Percentiles rank a stretch among this genome's conserved stretches.
These are phyloP conservation scores for Ogataea kodamae DNA, from an alignment of 805 yeast genomes.

Conservation along the genomic window DNA sequence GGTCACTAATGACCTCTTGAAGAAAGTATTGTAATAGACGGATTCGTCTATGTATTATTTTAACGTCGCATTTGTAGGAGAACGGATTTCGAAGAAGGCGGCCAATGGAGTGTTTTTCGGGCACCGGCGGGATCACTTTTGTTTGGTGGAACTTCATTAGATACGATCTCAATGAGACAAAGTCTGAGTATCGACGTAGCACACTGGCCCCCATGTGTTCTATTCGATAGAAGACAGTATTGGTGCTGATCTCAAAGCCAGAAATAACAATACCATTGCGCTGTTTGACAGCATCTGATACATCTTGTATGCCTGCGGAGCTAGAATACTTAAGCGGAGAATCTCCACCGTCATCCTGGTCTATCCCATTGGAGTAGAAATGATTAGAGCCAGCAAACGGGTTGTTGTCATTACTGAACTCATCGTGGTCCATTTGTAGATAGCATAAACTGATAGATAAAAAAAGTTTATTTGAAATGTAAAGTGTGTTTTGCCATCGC, in stretches of 20 bases:
- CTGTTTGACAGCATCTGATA: conserved; percentile 20
- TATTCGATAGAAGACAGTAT: conserved; percentile 33
- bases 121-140: conserved; percentile 92
- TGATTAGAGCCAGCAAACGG: conserved; percentile 37
- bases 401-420: conserved; percentile 33
- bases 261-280: conserved; percentile 29
- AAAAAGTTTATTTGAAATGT: background rate
- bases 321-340: conserved; percentile 1
- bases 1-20: conserved; percentile 35
- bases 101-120: conserved; percentile 67
- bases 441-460: too few relatives aligned
- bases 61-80: conserved; percentile 29
- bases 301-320: conserved; percentile 1
- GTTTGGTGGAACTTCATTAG: conserved; percentile 76
- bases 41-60: conserved; percentile 45
- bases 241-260: too few relatives aligned
- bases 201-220: conserved; percentile 18
- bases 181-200: conserved; percentile 86
- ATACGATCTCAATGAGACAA: conserved; percentile 72
- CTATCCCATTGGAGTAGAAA: conserved; percentile 28
- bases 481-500: conserved; percentile 10
- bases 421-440: conserved; percentile 31
- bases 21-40: conserved; percentile 45
- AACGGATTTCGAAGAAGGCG: conserved; percentile 31
- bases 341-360: conserved; percentile 1